Conservation (phyloP, 345 rosid genomes). For the Brassica nigra region DNA sequence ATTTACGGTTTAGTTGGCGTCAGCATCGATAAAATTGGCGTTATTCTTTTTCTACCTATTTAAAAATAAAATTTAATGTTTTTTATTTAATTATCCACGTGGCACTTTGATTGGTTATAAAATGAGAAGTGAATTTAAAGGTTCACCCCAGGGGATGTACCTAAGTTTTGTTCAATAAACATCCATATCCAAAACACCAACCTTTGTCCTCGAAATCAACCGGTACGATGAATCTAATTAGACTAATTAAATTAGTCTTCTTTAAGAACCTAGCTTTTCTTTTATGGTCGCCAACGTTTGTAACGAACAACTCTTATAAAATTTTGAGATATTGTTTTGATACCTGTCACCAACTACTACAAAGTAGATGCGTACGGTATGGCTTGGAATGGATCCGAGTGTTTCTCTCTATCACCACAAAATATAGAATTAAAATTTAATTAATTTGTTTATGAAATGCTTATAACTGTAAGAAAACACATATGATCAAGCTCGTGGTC, state of each 20-base stretch:
- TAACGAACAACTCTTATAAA: neutral
- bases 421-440: neutral
- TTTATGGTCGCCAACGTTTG: neutral
- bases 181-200: neutral
- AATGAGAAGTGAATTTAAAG: too few relatives aligned
- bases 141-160: too few relatives aligned
- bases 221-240: slow-evolving; percentile 30
- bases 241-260: neutral
- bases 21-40: too few relatives aligned
- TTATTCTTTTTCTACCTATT: too few relatives aligned
- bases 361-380: slow-evolving; percentile 15
- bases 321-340: neutral
- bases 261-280: neutral
- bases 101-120: too few relatives aligned
- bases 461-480: neutral
- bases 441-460: neutral
- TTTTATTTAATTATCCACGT: too few relatives aligned
- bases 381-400: slow-evolving; percentile 30
- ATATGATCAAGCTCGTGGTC: neutral
- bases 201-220: slow-evolving; percentile 3
- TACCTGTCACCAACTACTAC: neutral
- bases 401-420: slow-evolving; percentile 18
- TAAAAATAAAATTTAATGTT: too few relatives aligned
- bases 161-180: neutral
- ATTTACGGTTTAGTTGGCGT: too few relatives aligned